Evolutionary conservation across 208 protist genomes (phyloP).

Genomic region (Herpetomonas samuelpessoai): DNA sequence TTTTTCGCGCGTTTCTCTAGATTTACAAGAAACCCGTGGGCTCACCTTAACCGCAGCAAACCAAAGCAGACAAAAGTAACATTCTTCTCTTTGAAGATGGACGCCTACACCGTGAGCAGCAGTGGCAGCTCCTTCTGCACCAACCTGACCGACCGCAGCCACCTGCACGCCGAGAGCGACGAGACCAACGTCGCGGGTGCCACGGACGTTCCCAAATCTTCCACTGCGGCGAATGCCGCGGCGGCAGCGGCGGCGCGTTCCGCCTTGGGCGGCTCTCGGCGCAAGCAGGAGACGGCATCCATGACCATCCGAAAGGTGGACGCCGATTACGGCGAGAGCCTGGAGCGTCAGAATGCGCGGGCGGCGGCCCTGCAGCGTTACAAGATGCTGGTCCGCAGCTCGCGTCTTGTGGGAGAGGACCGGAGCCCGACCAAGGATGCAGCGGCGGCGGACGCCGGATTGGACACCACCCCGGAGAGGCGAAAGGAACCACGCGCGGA

Average conservation of each 20-base stretch:
- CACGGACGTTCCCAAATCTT: no score
- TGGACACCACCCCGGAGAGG: no score
- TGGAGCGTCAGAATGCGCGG: conserved; percentile 45
- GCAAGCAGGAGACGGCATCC: conserved; percentile 29
- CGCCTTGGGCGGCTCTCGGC: not conserved
- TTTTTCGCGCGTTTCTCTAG: no score
- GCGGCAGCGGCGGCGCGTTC: not conserved
- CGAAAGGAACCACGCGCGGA: no score
- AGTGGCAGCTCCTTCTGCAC: conserved; percentile 30
- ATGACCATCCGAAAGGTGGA: conserved; percentile 41
- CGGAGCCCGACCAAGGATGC: no score
- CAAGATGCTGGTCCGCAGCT: conserved; percentile 43
- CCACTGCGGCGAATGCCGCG: no score
- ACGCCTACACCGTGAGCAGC: conserved; percentile 23
- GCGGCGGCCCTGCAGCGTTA: conserved; percentile 57
- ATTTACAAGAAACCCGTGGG: no score
- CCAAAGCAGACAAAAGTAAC: no score
- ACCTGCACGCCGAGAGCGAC: not conserved
- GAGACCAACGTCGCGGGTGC: not conserved
- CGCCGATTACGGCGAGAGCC: conserved; percentile 42
- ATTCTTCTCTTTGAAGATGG: no score
- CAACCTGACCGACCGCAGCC: conserved; percentile 6
- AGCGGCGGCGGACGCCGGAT: no score
- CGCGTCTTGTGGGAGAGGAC: conserved; percentile 13
- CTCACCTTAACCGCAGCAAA: no score